Evolutionary conservation across 495 filamentous ascomycete genomes (phyloP).

Genomic region (Rostrohypoxylon terebratum): DNA sequence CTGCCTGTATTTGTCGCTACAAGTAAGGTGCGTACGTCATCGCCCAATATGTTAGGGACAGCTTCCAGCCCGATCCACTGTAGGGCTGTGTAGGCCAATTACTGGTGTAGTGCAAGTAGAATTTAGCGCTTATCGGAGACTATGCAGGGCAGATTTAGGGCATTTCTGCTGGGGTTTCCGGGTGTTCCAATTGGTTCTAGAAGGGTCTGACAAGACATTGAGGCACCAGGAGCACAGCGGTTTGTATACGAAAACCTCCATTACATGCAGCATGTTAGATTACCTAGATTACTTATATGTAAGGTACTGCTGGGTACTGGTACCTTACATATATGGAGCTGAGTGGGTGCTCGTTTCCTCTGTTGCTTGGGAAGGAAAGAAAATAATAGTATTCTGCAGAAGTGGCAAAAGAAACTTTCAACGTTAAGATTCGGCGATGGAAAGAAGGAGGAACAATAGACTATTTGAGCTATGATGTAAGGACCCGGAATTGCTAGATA

Average conservation of each 20-base stretch:
- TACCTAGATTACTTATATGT: neutral
- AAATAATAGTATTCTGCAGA: neutral
- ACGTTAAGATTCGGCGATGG: neutral
- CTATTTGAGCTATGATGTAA: neutral
- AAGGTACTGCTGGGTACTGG: neutral
- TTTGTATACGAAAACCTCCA: neutral
- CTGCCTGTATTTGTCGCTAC: neutral
- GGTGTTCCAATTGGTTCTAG: constrained; percentile 6
- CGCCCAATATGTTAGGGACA: neutral
- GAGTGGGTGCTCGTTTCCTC: neutral
- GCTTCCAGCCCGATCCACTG: neutral
- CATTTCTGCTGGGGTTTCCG: neutral
- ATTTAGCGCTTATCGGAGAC: constrained; percentile 9
- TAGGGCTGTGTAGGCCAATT: neutral
- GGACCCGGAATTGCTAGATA: neutral
- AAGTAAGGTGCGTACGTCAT: neutral
- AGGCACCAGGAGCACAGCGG: neutral
- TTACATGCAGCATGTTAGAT: neutral
- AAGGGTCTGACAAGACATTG: neutral
- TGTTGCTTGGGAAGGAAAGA: neutral
- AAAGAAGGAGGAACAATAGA: neutral
- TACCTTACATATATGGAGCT: neutral
- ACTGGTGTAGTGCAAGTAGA: constrained; percentile 15
- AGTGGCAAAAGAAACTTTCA: neutral
- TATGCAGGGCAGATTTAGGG: neutral